phyloP scores from a whole-genome alignment of 2,329 filamentous ascomycete species.

The Eutypella sp. region DNA sequence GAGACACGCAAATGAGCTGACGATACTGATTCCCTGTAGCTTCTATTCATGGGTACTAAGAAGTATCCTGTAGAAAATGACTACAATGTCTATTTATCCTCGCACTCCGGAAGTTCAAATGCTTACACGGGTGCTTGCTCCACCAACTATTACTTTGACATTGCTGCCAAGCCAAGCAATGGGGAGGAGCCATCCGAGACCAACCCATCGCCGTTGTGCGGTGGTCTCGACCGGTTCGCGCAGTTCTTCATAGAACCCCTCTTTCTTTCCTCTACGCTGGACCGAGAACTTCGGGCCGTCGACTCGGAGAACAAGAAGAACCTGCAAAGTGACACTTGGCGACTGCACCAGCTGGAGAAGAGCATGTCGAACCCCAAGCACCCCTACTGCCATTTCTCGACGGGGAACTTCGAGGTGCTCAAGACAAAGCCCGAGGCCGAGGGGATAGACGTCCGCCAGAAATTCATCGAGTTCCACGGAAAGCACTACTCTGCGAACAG shows the following conservation, averaged over 20 bases:
- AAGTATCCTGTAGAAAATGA: slow-evolving; percentile 97
- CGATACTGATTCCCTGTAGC: slow-evolving; percentile 30
- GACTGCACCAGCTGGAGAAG: slow-evolving; percentile 82
- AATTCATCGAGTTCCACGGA: slow-evolving; percentile 88
- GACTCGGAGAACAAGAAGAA: slow-evolving; percentile 99
- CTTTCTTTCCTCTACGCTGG: slow-evolving; percentile 78
- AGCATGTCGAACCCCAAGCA: slow-evolving; percentile 82
- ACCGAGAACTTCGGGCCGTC: slow-evolving; percentile 81
- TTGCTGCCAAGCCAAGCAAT: slow-evolving; percentile 72
- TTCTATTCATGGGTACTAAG: slow-evolving; percentile 97
- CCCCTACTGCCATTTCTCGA: slow-evolving; percentile 87
- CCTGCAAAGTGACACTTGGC: slow-evolving; percentile 83
- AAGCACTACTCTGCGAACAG: slow-evolving; percentile 88
- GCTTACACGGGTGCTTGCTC: slow-evolving; percentile 91
- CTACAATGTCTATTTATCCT: slow-evolving; percentile 87
- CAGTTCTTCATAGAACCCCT: slow-evolving; percentile 90
- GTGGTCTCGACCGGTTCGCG: slow-evolving; percentile 83
- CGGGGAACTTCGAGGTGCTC: slow-evolving; percentile 80
- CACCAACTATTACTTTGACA: slow-evolving; percentile 97
- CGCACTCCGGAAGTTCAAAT: slow-evolving; percentile 88
- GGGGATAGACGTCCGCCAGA: slow-evolving; percentile 79
- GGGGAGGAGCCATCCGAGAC: slow-evolving; percentile 49
- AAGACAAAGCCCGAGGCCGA: slow-evolving; percentile 75
- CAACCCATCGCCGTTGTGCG: slow-evolving; percentile 62
- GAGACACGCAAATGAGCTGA: background rate